phyloP scores from a whole-genome alignment of 306 rosid species.

The Nissolia schottii region DNA sequence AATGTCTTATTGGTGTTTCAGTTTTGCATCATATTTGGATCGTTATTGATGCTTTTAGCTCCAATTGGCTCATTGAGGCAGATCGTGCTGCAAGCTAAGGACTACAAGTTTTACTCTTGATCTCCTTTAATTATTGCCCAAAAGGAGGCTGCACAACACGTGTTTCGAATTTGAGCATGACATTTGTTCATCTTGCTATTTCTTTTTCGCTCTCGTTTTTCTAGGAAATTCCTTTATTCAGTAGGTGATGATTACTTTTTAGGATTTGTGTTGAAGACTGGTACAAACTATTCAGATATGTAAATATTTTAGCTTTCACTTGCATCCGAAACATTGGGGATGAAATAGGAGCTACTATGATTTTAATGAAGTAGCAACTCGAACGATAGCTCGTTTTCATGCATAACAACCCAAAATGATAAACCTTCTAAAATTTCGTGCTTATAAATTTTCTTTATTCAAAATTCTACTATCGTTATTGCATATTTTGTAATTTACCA shows the following conservation, averaged over 20 bases:
- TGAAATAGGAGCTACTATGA: background rate
- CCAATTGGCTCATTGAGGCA: conserved; percentile 64
- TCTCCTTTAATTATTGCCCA: too few species aligned
- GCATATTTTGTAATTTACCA: too few species aligned
- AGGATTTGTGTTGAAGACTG: background rate
- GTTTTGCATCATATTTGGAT: conserved; percentile 59
- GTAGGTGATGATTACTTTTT: background rate
- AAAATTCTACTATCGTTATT: too few species aligned
- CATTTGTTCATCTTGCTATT: background rate
- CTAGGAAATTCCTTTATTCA: background rate
- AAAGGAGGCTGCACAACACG: background rate
- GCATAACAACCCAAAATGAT: too few species aligned
- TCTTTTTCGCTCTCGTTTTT: background rate
- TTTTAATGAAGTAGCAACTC: too few species aligned
- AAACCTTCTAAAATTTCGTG: too few species aligned
- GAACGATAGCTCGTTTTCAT: too few species aligned
- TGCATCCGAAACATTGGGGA: background rate
- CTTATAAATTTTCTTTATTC: too few species aligned
- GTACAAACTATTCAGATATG: background rate
- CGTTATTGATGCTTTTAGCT: conserved; percentile 41
- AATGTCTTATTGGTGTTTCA: conserved; percentile 27
- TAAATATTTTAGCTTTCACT: background rate
- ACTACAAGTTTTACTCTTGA: conserved; percentile 48
- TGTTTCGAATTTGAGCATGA: background rate
- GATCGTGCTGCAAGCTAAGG: conserved; percentile 46